Conservation (phyloP, 2,329 filamentous ascomycete species). For the Nemania sp. region DNA sequence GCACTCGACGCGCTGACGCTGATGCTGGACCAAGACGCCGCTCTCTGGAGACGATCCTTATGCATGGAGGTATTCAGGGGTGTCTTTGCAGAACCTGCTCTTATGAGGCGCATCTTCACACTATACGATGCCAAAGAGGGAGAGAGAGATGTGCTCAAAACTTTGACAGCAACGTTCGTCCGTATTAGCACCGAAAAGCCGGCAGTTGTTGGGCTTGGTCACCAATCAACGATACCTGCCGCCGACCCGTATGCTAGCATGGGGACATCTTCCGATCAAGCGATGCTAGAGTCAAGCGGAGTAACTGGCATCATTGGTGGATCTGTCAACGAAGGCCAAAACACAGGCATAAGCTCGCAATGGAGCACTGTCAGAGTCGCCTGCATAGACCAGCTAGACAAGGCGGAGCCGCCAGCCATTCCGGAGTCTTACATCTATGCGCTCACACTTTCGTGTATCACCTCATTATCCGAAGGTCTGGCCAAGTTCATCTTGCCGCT, state of each 20-base stretch:
- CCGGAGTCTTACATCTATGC: conserved; percentile 96
- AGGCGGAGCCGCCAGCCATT: conserved; percentile 77
- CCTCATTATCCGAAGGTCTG: conserved; percentile 85
- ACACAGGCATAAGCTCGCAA: conserved; percentile 80
- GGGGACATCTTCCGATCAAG: conserved; percentile 71
- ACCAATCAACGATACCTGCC: conserved; percentile 82
- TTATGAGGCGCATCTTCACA: conserved; percentile 78
- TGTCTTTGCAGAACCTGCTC: conserved; percentile 77
- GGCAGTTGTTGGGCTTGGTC: conserved; percentile 80
- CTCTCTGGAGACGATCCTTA: conserved; percentile 82
- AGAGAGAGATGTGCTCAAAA: conserved; percentile 76
- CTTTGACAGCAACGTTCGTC: conserved; percentile 87
- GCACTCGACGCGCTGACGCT: conserved; percentile 81
- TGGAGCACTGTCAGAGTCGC: conserved; percentile 88
- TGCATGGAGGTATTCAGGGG: conserved; percentile 90
- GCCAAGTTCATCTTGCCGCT: conserved; percentile 92
- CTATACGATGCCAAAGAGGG: conserved; percentile 75
- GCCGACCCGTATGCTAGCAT: conserved; percentile 58
- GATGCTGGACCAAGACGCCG: conserved; percentile 82
- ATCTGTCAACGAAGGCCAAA: conserved; percentile 67
- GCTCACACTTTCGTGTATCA: conserved; percentile 84
- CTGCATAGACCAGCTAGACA: conserved; percentile 93
- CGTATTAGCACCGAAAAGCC: conserved; percentile 90
- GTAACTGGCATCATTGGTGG: conserved; percentile 85
- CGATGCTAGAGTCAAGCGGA: conserved; percentile 85